A percentile compares a stretch with the other conserved stretches of the same genome.
Evolutionary conservation across 176 grass and related monocot genomes (phyloP).

Genomic region (Alloteropsis semialata): DNA sequence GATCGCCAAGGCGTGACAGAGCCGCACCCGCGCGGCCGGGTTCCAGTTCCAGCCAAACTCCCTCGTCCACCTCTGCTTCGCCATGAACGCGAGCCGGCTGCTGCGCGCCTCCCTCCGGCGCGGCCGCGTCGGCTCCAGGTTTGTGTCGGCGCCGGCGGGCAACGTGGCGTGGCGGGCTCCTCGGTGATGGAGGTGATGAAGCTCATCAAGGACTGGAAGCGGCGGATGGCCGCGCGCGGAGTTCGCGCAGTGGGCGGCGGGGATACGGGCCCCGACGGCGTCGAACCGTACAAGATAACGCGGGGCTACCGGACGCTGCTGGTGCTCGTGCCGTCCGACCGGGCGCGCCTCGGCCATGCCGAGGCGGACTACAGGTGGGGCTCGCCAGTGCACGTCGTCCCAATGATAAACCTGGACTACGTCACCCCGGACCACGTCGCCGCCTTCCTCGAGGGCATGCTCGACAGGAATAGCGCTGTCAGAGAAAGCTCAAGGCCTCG

Average conservation of each 20-base stretch:
- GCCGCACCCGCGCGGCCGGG: conserved; percentile 51
- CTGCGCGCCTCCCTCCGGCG: conserved; percentile 35
- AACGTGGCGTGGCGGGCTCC: conserved; percentile 37
- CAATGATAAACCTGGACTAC: conserved; percentile 75
- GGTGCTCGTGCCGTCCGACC: conserved; percentile 89
- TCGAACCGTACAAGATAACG: conserved; percentile 76
- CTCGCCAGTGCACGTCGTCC: conserved; percentile 67
- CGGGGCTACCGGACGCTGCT: conserved; percentile 72
- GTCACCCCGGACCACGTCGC: conserved; percentile 54
- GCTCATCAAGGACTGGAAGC: conserved; percentile 72
- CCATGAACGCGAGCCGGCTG: conserved; percentile 69
- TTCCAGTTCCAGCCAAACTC: conserved; percentile 45
- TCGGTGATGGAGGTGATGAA: conserved; percentile 47
- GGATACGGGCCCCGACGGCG: conserved; percentile 10
- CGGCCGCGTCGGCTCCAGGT: conserved; percentile 43
- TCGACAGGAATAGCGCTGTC: conserved; percentile 21
- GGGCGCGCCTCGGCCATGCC: conserved; percentile 73
- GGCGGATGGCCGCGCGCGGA: conserved; percentile 48
- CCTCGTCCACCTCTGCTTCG: conserved; percentile 65
- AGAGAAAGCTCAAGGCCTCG: no score
- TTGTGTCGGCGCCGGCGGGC: conserved; percentile 47
- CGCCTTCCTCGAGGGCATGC: conserved; percentile 64
- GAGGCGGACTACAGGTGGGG: conserved; percentile 92
- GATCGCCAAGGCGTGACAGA: conserved; percentile 76
- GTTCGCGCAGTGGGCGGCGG: conserved; percentile 58